These are phyloP conservation scores for Nicotiana rustica DNA, from an alignment of 305 asterid species.

Conservation along the genomic window DNA sequence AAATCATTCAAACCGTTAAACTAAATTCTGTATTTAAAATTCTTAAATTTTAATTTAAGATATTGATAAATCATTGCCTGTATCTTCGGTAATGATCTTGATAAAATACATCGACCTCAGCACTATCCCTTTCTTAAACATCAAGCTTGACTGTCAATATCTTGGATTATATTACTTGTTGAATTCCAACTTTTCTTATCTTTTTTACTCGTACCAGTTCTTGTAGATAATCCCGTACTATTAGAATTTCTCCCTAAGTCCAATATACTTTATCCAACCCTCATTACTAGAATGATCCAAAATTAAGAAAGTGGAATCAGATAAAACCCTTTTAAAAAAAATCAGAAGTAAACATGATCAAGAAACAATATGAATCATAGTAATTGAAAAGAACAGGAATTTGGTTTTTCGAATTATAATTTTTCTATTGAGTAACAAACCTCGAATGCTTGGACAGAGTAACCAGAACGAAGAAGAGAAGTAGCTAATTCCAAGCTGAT, in stretches of 20 bases:
- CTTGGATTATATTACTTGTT: too few species aligned
- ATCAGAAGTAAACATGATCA: background rate
- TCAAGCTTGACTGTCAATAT: background rate
- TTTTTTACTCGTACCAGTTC: too few species aligned
- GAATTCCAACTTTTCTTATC: too few species aligned
- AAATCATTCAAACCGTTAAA: background rate
- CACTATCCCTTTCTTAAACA: background rate
- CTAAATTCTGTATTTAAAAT: background rate
- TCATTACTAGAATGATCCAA: background rate
- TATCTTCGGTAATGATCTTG: background rate
- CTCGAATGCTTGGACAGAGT: conserved; percentile 77
- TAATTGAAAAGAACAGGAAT: background rate
- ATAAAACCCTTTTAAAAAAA: background rate
- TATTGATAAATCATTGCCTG: background rate
- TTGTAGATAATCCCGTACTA: too few species aligned
- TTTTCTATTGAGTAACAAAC: conserved; percentile 40
- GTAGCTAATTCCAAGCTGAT: conserved; percentile 75
- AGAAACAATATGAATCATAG: background rate
- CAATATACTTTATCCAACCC: too few species aligned
- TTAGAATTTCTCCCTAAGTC: too few species aligned
- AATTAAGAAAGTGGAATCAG: conserved; percentile 18
- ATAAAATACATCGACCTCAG: background rate
- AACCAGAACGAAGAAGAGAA: conserved; percentile 72
- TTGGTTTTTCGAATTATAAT: background rate
- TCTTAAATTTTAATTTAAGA: background rate